Conservation (phyloP, 2,329 filamentous ascomycete genomes). For the Pseudogymnoascus verrucosus region DNA sequence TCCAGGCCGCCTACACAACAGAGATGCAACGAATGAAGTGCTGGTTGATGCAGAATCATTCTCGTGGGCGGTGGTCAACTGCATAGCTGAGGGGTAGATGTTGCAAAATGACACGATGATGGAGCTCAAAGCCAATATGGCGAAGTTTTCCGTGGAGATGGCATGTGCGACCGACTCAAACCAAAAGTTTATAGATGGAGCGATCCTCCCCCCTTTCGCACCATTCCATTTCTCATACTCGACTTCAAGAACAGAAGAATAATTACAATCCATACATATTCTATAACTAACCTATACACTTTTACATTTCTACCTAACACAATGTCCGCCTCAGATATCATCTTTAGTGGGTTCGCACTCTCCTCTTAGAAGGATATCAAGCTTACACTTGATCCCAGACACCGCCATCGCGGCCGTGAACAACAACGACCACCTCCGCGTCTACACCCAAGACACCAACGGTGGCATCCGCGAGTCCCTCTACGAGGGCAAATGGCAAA, state of each 20-base stretch:
- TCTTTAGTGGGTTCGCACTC: neutral
- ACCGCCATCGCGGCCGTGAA: constrained; percentile 13
- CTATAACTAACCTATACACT: neutral
- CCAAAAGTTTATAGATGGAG: neutral
- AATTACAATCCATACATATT: neutral
- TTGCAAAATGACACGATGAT: neutral
- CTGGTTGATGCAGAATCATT: neutral
- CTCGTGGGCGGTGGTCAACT: neutral
- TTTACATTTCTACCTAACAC: neutral
- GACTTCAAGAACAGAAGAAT: neutral
- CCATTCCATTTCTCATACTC: neutral
- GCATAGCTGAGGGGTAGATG: neutral
- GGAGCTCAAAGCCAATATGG: neutral
- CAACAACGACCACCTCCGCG: constrained; percentile 11
- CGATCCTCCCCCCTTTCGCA: neutral
- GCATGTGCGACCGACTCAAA: neutral
- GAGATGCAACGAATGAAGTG: neutral
- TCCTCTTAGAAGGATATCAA: neutral
- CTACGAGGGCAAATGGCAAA: constrained; percentile 12
- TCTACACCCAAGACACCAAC: constrained; percentile 12
- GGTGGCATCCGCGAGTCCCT: constrained; percentile 13
- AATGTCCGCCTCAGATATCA: neutral
- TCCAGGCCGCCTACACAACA: neutral
- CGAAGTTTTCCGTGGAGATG: neutral
- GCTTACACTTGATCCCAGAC: neutral